Conservation (phyloP, 2,329 filamentous ascomycete genomes). For the Hymenoscyphus scutula region DNA sequence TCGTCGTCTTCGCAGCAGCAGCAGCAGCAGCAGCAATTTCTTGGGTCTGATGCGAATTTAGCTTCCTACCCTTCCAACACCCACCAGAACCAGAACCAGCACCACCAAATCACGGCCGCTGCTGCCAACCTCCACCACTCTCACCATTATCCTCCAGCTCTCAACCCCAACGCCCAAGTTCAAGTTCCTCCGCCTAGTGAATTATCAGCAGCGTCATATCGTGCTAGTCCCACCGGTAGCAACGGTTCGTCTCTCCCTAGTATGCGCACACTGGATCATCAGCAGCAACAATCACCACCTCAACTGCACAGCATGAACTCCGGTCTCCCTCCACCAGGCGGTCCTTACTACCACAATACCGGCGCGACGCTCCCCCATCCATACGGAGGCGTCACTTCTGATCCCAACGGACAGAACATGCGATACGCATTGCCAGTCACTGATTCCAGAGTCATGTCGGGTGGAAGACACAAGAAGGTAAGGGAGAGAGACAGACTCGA, state of each 20-base stretch:
- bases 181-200: no score
- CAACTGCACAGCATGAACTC: conserved; percentile 48
- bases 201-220: no score
- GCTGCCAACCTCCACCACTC: background rate
- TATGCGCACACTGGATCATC: conserved; percentile 47
- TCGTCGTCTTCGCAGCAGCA: no score
- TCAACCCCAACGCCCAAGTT: conserved; percentile 48
- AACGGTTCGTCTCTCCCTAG: conserved; percentile 48
- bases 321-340: conserved; percentile 49
- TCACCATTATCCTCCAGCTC: conserved; percentile 39
- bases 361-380: conserved; percentile 39
- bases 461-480: conserved; percentile 57
- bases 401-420: conserved; percentile 46
- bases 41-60: conserved; percentile 27
- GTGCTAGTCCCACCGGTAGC: conserved; percentile 42
- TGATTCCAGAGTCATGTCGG: conserved; percentile 54
- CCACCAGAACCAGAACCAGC: background rate
- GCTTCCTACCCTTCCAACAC: conserved; percentile 17
- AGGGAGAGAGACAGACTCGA: background rate
- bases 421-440: conserved; percentile 54
- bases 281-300: conserved; percentile 32
- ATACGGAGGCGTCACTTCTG: conserved; percentile 47
- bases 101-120: background rate
- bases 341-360: conserved; percentile 48
- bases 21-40: no score